A percentile compares a stretch with the other conserved stretches of the same genome.
Evolutionary conservation across 2,329 filamentous ascomycete species (phyloP).

Genomic region (Botryotinia calthae): DNA sequence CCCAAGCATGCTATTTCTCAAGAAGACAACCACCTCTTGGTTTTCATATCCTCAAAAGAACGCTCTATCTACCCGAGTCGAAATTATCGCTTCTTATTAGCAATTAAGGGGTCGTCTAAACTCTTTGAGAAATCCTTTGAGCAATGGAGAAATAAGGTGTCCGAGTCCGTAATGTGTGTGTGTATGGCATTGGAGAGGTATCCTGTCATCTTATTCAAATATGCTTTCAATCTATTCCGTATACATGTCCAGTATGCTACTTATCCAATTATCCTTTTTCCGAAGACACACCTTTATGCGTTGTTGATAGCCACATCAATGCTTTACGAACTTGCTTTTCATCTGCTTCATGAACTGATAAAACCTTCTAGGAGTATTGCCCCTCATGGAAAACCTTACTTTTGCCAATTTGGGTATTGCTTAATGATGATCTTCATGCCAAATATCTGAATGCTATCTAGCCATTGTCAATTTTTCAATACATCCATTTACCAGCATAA

Average conservation of each 20-base stretch:
- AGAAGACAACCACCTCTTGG: not conserved
- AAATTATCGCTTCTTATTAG: not conserved
- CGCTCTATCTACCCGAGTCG: not conserved
- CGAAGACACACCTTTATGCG: not conserved
- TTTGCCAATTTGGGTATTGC: not conserved
- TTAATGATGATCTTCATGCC: constrained; percentile 9
- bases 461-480: not conserved
- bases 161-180: not conserved
- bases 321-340: not conserved
- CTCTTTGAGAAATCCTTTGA: not conserved
- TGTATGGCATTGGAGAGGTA: not conserved
- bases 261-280: not conserved
- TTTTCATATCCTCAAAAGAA: not conserved
- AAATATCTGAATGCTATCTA: not conserved
- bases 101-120: not conserved
- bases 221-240: not conserved
- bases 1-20: not conserved
- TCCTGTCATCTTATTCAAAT: constrained; percentile 9
- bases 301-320: not conserved
- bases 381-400: not conserved
- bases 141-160: not conserved
- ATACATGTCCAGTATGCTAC: not conserved
- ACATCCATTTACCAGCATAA: not conserved
- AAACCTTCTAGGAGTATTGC: not conserved
- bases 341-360: not conserved